Evolutionary conservation across 495 filamentous ascomycete genomes (phyloP), one percentile per base, ranked within the genome.

Genomic region (Cenococcum geophilum): DNA sequence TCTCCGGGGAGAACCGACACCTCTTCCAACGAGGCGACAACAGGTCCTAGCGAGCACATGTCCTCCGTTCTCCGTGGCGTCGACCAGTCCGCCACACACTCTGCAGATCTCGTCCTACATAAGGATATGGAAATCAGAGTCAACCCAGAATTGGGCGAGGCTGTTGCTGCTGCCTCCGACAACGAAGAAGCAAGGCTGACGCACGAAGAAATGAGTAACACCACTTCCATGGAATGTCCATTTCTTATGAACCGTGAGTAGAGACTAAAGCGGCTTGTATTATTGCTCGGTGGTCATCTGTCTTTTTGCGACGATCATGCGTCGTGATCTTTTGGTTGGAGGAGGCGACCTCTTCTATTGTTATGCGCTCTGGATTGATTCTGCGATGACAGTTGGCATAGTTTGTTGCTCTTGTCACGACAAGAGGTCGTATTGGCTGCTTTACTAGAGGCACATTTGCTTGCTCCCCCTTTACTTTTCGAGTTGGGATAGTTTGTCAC

Each of bases 131-230:
- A 72, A 58, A 23, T 62, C 20, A 57, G 37, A 4, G 68, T 69
- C 20, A 42, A 65, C 40, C 70, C 70, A 20, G 32, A 54, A 5
- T 11, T 48, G 12, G 70, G 70, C 11, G 64, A 70, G 53, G 66
- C 70, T 51, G 68, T 71, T 55, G 70, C 60, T 37, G 58, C 55
- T 14, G 12, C 66, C 12, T 55, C 58, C 0, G 36, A 49, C 23
- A 56, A 57, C 14, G 65, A 71, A 27, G 70, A 71, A 61, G 62
- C 62, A 9, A 62, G 37, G 20, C 18, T 43, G 52, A 71, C 70
- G 45, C 65, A 73, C 37, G 72, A 69, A 60, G 72, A 74, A 59
- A 73, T 74, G 72, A 71, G 68, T 43, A 64, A 50, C 27, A 68
- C 69, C 23, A 63, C 48, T 36, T 51, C 55, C 4, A 43, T 18